phyloP scores from a whole-genome alignment of 2,329 filamentous ascomycete species.

The Pseudogymnoascus pannorum region DNA sequence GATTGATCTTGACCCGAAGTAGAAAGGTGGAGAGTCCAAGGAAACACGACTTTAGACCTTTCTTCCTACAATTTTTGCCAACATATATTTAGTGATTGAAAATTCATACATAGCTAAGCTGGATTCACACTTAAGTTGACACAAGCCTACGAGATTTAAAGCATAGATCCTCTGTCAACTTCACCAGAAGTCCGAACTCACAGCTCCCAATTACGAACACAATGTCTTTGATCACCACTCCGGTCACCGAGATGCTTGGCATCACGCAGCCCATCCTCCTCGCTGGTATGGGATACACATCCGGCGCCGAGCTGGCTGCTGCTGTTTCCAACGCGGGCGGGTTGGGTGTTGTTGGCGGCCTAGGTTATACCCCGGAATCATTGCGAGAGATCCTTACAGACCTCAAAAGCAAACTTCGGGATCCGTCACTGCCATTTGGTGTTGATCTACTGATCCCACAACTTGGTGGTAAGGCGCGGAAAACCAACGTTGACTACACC shows the following conservation, averaged over 20 bases:
- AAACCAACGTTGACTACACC: slow-evolving; percentile 94
- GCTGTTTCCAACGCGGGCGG: slow-evolving; percentile 96
- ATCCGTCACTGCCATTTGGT: slow-evolving; percentile 93
- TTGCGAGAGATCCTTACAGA: slow-evolving; percentile 89
- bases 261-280: slow-evolving; percentile 96
- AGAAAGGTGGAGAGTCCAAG: not conserved
- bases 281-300: slow-evolving; percentile 98
- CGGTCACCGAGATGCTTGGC: slow-evolving; percentile 89
- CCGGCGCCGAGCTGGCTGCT: slow-evolving; percentile 89
- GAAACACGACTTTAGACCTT: not conserved
- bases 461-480: slow-evolving; percentile 86
- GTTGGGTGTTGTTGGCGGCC: slow-evolving; percentile 91
- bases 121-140: not conserved
- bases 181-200: not conserved
- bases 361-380: slow-evolving; percentile 96
- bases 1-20: not conserved
- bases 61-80: not conserved
- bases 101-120: not conserved
- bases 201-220: slow-evolving; percentile 14
- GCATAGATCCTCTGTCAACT: not conserved
- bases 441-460: slow-evolving; percentile 91
- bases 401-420: slow-evolving; percentile 73
- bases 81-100: not conserved
- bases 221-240: slow-evolving; percentile 80
- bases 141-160: not conserved